Base-by-base conservation (phyloP, 305 asterid genomes). In the Coffea humblotiana region DNA sequence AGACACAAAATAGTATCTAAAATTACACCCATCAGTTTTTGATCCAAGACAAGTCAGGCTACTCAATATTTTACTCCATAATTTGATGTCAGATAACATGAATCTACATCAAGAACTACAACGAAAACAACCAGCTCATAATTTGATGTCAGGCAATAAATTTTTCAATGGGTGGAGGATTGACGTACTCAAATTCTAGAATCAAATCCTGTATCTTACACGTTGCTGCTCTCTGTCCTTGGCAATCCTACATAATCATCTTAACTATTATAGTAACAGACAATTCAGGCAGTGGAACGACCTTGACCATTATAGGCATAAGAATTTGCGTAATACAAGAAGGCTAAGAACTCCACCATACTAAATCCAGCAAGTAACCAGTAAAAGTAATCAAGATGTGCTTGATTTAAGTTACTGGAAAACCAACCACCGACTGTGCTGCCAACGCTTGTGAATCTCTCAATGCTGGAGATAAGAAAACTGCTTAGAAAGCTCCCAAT, bases 371-470 rank as follows among this genome's bases (percentile, higher is more conserved):
- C 73, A 49, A 77, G 74, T 19, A 66, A 69, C 80, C 80, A 77
- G 51, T 77, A 77, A 51, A 77, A 77, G 51, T 77, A 66, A 77
- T 77, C 80, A 65, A 77, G 77, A 52, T 54, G 66, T 40, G 80
- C 80, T 1, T 37, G 80, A 52, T 77, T 77, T 52, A 77, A 66
- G 23, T 77, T 77, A 35, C 73, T 69, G 0, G 74, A 66, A 67
- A 78, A 71, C 82, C 82, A 78, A 14, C 82, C 72, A 10, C 72
- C 75, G 8, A 21, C 64, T 19, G 27, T 47, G 1, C 71, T 77
- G 43, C 47, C 10, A 0, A 1, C 47, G 25, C 60, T 45, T 18
- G 77, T 78, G 71, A 58, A 45, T 27, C 15, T 37, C 54, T 78
- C 72, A 11, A 78, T 71, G 11, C 23, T 23, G 15, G 71, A 35